phyloP scores from a whole-genome alignment of 306 rosid genomes.

The Cicer chorassanicum region DNA sequence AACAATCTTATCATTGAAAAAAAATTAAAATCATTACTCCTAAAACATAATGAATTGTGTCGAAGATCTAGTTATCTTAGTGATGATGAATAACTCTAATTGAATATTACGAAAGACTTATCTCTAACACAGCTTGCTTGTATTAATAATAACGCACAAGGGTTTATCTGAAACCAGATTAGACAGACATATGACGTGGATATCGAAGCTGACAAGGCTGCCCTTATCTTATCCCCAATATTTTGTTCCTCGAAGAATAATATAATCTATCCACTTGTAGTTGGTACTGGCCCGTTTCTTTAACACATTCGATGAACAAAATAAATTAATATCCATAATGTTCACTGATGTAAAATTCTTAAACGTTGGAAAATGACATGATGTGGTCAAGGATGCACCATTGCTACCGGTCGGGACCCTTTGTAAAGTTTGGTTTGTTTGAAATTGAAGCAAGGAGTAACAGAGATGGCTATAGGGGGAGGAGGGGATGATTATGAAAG shows the following conservation, averaged over 20 bases:
- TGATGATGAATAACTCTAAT: conserved; percentile 19
- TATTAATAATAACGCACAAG: conserved; percentile 39
- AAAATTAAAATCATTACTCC: background rate
- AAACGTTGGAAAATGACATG: conserved; percentile 25
- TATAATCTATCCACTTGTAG: conserved; percentile 48
- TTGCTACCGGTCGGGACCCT: conserved; percentile 30
- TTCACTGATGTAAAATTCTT: conserved; percentile 35
- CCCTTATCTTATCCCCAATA: conserved; percentile 75
- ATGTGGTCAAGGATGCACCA: conserved; percentile 47
- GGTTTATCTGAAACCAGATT: conserved; percentile 50
- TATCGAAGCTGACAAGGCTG: conserved; percentile 51
- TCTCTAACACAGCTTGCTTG: conserved; percentile 17
- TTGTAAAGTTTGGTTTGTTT: conserved; percentile 37
- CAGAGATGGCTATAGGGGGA: background rate
- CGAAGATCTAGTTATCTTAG: background rate
- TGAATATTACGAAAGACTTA: conserved; percentile 16
- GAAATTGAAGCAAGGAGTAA: background rate
- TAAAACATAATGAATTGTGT: background rate
- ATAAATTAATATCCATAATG: conserved; percentile 30
- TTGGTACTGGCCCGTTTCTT: conserved; percentile 38
- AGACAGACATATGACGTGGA: conserved; percentile 58
- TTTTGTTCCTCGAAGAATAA: conserved; percentile 15
- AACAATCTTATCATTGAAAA: too few relatives aligned
- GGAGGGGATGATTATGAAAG: background rate
- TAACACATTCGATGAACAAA: background rate